Evolutionary conservation across 2,329 filamentous ascomycete genomes (phyloP), one percentile per base, ranked within the genome.

Genomic region (Exophiala sp.): DNA sequence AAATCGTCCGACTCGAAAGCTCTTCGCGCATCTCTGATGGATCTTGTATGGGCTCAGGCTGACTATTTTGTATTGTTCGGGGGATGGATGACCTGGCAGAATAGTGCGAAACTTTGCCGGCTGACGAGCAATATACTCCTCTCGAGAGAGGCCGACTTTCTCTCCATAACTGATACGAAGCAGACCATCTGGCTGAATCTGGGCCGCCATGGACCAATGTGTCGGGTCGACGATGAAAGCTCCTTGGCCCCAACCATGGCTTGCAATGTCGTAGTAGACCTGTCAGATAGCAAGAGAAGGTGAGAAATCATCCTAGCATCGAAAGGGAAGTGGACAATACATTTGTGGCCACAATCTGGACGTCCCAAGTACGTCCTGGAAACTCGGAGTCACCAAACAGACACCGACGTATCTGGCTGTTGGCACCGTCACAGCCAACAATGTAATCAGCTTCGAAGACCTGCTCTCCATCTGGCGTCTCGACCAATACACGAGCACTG

Each of bases 81-180:
- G 81, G 55, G 80, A 78, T 0, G 82, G 82, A 51, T 80, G 72
- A 0, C 82, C 82, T 0, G 82, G 82, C 0, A 85, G 72, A 55
- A 86, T 82, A 34, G 73, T 66, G 55, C 79, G 74, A 62, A 79
- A 86, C 53, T 81, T 82, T 55, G 67, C 66, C 2, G 79, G 75
- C 57, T 82, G 80, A 5, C 81, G 75, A 14, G 71, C 72, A 32
- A 73, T 66, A 52, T 82, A 74, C 64, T 85, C 72, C 7, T 83
- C 80, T 29, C 65, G 69, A 0, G 75, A 76, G 12, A 86, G 72
- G 2, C 75, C 77, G 0, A 75, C 71, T 1, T 69, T 69, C 59
- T 86, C 83, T 50, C 81, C 82, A 61, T 86, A 86, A 0, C 82
- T 83, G 29, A 86, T 78, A 12, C 83, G 78, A 71, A 83, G 86